Percentiles rank a stretch among this genome's conserved stretches.
Conservation (phyloP, 208 protist species). For the Trypanosomatidae sp. region DNA sequence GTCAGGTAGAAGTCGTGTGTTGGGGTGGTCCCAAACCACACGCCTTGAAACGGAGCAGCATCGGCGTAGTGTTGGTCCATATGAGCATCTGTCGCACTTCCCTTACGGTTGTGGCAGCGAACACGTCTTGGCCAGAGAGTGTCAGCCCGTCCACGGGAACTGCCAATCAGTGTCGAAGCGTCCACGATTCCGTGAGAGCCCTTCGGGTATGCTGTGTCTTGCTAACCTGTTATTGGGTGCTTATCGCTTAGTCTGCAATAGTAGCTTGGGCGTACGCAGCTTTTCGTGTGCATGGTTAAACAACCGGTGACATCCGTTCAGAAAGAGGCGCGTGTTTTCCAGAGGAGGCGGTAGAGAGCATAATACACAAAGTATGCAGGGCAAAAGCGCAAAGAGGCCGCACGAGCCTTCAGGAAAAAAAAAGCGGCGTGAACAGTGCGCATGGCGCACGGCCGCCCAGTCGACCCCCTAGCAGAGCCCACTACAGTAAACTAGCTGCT, state of each 20-base stretch:
- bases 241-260: background rate
- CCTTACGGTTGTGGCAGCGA: too few relatives aligned
- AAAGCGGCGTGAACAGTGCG: background rate
- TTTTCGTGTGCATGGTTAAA: background rate
- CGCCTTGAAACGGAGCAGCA: background rate
- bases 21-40: background rate
- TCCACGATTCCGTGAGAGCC: background rate
- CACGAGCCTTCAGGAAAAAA: background rate
- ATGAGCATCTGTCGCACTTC: background rate
- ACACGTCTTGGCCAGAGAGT: too few relatives aligned
- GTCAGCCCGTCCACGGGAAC: background rate
- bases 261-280: too few relatives aligned
- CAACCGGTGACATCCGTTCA: background rate
- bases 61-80: background rate
- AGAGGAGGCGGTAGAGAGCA: background rate
- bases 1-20: background rate
- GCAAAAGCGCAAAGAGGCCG: background rate
- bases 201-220: background rate
- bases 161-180: background rate
- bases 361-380: background rate
- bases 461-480: background rate
- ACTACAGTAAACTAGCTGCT: background rate
- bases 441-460: background rate
- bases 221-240: background rate
- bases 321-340: background rate